Evolutionary conservation across 2,329 filamentous ascomycete genomes (phyloP).

Genomic region (Achaetomium macrosporum): DNA sequence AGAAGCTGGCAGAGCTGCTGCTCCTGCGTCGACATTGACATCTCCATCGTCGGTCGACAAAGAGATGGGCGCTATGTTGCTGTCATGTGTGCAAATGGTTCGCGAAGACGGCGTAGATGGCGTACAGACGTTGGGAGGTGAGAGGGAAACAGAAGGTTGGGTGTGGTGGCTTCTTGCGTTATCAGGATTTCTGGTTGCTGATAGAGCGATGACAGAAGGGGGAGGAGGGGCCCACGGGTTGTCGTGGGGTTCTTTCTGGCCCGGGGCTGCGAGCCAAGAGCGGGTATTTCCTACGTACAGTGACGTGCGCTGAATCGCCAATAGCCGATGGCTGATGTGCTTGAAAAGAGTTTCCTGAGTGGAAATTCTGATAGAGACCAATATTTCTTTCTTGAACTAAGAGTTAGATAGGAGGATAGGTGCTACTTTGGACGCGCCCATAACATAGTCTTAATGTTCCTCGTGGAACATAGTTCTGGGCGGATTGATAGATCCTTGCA

Average conservation of each 20-base stretch:
- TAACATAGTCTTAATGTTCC: no score
- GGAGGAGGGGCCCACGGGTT: background rate
- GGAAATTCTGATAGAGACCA: no score
- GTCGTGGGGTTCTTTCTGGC: background rate
- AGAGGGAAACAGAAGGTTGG: background rate
- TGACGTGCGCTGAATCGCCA: background rate
- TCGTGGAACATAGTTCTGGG: no score
- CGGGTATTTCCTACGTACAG: background rate
- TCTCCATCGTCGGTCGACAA: conserved; percentile 40
- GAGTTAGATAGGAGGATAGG: no score
- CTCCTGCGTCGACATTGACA: conserved; percentile 60
- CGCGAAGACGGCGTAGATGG: background rate
- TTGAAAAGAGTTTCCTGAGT: no score
- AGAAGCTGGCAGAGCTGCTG: conserved; percentile 79
- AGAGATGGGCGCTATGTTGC: background rate
- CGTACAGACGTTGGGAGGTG: background rate
- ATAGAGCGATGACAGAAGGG: background rate
- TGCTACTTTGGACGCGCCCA: no score
- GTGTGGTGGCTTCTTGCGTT: background rate
- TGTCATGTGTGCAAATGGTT: conserved; percentile 5
- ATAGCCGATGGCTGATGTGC: no score
- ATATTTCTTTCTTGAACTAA: no score
- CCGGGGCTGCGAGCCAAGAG: background rate
- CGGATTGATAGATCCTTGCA: no score
- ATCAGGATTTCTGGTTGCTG: background rate